Evolutionary conservation across 371 early-diverging fungal species (phyloP).

Genomic region (Rhizopus delemar): DNA sequence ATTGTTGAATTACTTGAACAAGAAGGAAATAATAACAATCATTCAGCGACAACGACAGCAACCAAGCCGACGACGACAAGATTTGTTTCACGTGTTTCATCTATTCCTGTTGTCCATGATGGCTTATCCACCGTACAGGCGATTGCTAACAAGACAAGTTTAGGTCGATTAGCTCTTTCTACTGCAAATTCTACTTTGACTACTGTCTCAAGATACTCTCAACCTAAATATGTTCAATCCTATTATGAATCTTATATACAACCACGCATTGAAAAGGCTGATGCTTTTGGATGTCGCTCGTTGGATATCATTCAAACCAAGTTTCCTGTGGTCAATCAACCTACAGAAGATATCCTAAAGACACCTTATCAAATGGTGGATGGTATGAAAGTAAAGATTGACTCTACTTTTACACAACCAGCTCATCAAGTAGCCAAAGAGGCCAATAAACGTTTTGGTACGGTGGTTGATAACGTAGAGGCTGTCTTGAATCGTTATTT

Average conservation of each 20-base stretch:
- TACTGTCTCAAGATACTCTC: conserved; percentile 36
- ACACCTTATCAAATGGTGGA: conserved; percentile 32
- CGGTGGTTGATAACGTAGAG: conserved; percentile 53
- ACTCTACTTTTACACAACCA: conserved; percentile 46
- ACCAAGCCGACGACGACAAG: neutral
- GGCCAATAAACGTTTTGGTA: conserved; percentile 49
- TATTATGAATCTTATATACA: conserved; percentile 57
- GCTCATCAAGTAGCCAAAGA: conserved; percentile 51
- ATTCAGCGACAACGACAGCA: neutral
- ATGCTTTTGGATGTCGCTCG: conserved; percentile 66
- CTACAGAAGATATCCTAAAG: conserved; percentile 60
- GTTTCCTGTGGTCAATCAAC: conserved; percentile 68
- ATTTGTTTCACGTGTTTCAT: conserved; percentile 61
- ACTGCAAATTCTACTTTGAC: conserved; percentile 48
- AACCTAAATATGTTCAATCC: conserved; percentile 53
- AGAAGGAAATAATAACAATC: conserved; percentile 3
- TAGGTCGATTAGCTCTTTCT: conserved; percentile 55
- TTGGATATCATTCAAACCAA: conserved; percentile 68
- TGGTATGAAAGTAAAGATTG: conserved; percentile 41
- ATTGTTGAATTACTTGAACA: neutral
- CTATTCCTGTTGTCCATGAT: conserved; percentile 67
- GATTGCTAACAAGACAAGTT: conserved; percentile 57
- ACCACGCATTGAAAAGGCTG: conserved; percentile 61
- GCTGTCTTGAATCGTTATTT: conserved; percentile 56
- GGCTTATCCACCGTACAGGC: conserved; percentile 55